These are phyloP conservation scores for Neofusicoccum sp. DNA, from an alignment of 2,329 filamentous ascomycete species.

Conservation along the genomic window DNA sequence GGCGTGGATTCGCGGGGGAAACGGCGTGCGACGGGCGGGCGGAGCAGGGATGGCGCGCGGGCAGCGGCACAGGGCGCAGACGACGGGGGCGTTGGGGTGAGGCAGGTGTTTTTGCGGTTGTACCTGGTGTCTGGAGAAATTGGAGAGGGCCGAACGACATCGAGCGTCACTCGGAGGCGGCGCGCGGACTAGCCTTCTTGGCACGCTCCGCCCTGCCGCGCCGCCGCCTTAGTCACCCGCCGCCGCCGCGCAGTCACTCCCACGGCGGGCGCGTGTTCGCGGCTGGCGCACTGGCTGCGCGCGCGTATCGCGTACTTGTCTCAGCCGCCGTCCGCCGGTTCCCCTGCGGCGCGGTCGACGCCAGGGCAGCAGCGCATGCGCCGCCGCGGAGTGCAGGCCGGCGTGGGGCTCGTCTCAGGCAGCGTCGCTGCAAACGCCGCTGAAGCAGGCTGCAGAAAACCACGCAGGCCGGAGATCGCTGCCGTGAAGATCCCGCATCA, in stretches of 20 bases:
- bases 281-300: neutral
- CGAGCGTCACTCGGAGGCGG: conserved; percentile 7
- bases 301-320: conserved; percentile 13
- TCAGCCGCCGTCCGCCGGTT: conserved; percentile 26
- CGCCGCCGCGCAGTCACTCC: neutral
- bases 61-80: neutral
- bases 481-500: conserved; percentile 9
- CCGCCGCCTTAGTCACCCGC: neutral
- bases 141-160: conserved; percentile 11
- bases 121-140: conserved; percentile 13
- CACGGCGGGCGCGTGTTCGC: conserved; percentile 13
- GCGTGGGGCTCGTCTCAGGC: neutral
- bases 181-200: neutral
- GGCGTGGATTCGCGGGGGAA: neutral
- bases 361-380: no score
- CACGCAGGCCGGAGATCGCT: neutral
- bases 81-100: neutral
- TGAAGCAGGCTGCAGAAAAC: neutral
- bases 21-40: neutral
- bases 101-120: conserved; percentile 4
- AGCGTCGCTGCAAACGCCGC: neutral
- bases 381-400: neutral
- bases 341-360: conserved; percentile 1
- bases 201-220: neutral
- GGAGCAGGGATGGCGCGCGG: neutral